phyloP scores from a whole-genome alignment of 345 rosid species.

The Microthlaspi erraticum region DNA sequence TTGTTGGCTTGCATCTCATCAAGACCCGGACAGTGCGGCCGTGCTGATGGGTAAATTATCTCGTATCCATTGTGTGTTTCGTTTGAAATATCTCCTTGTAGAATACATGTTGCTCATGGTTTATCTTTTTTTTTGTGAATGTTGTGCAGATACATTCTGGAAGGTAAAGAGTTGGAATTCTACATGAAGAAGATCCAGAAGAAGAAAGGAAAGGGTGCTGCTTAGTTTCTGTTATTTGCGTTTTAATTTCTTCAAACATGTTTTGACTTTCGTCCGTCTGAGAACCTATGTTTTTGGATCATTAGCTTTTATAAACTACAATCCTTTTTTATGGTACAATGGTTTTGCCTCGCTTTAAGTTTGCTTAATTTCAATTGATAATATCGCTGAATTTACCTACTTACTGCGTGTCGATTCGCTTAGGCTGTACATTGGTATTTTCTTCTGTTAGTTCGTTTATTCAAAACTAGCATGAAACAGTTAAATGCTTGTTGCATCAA shows the following conservation, averaged over 20 bases:
- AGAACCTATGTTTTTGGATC: constrained; percentile 37
- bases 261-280: constrained; percentile 27
- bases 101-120: not conserved
- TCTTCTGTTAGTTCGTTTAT: not conserved
- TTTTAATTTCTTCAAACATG: constrained; percentile 27
- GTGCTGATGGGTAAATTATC: constrained; percentile 68
- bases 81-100: not conserved
- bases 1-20: constrained; percentile 72
- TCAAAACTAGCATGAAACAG: too few relatives aligned
- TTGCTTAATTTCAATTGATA: not conserved
- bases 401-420: not conserved
- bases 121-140: not conserved
- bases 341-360: constrained; percentile 6
- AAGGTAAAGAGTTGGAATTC: constrained; percentile 77
- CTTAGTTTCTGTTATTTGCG: constrained; percentile 39
- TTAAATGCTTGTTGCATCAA: too few relatives aligned
- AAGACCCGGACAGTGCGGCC: constrained; percentile 81
- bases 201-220: constrained; percentile 88
- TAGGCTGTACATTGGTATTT: not conserved
- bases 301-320: constrained; percentile 30
- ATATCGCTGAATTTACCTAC: not conserved
- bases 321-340: constrained; percentile 25
- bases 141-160: constrained; percentile 60
- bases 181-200: constrained; percentile 83
- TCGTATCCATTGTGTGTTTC: not conserved